Conservation (phyloP, 805 yeast species). For the Starmerella vitae region DNA sequence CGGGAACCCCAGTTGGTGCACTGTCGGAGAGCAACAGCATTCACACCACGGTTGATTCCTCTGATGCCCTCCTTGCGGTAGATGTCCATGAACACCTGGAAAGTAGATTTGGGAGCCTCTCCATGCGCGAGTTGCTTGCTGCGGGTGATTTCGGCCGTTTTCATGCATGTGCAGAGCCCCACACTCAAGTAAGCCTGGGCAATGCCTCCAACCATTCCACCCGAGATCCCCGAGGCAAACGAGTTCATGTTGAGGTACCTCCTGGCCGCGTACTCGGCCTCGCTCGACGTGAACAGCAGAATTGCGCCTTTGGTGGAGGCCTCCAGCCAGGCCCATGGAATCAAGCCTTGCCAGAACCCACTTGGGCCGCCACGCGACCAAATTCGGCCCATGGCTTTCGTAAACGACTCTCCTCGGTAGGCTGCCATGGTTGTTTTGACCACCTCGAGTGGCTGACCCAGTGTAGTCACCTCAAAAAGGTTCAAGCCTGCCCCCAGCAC, state of each 20-base stretch:
- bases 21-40: slow-evolving; percentile 97
- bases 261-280: slow-evolving; percentile 69
- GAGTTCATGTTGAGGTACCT: slow-evolving; percentile 42
- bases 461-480: slow-evolving; percentile 80
- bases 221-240: slow-evolving; percentile 80
- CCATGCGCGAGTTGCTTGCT: slow-evolving; percentile 61
- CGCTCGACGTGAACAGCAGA: slow-evolving; percentile 78
- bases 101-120: slow-evolving; percentile 56
- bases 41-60: slow-evolving; percentile 95
- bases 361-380: slow-evolving; percentile 87
- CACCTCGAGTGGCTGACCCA: slow-evolving; percentile 96
- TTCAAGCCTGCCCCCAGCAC: slow-evolving; percentile 87
- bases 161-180: slow-evolving; percentile 99
- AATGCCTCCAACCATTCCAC: slow-evolving; percentile 92
- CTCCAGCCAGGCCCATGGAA: slow-evolving; percentile 99
- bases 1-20: slow-evolving; percentile 99
- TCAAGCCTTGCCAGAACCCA: slow-evolving; percentile 94
- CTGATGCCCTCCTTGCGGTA: slow-evolving; percentile 74
- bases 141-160: slow-evolving; percentile 94
- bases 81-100: slow-evolving; percentile 76
- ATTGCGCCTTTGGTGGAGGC: slow-evolving; percentile 99
- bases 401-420: slow-evolving; percentile 56
- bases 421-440: slow-evolving; percentile 98
- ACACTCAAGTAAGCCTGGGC: slow-evolving; percentile 90
- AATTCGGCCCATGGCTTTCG: slow-evolving; percentile 57